A percentile compares a stretch with the other conserved stretches of the same genome.
Conservation (phyloP, 148 eudicot species). For the Bassia scoparia region DNA sequence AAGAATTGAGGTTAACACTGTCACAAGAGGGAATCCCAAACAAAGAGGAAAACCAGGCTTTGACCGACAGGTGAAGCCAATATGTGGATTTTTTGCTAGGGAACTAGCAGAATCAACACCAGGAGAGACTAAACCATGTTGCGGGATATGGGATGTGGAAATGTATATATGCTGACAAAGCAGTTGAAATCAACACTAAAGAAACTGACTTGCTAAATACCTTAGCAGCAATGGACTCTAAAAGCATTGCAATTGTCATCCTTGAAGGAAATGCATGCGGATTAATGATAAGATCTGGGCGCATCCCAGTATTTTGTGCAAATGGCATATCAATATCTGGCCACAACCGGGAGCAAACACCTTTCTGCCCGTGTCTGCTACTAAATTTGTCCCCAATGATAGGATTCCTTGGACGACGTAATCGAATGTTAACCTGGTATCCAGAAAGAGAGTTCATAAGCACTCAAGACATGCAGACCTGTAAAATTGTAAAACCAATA, state of each 20-base stretch:
- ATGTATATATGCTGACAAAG: constrained; percentile 43
- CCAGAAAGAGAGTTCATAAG: constrained; percentile 10
- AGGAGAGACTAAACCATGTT: background rate
- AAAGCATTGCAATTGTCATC: constrained; percentile 97
- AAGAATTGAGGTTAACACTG: background rate
- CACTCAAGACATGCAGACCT: background rate
- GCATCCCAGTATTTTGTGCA: constrained; percentile 83
- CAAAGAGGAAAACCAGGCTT: background rate
- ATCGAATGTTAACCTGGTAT: constrained; percentile 72
- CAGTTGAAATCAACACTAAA: constrained; percentile 42
- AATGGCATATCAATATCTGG: constrained; percentile 93
- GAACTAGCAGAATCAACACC: background rate
- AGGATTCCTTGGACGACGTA: constrained; percentile 82
- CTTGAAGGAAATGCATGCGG: constrained; percentile 99
- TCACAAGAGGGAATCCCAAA: background rate
- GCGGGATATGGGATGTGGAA: background rate
- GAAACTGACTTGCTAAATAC: constrained; percentile 31
- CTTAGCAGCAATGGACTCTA: constrained; percentile 98
- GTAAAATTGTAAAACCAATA: background rate
- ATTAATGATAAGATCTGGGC: constrained; percentile 95
- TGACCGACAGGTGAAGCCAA: no score
- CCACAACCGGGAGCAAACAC: constrained; percentile 96
- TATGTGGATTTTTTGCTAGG: no score
- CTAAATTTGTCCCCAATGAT: constrained; percentile 96
- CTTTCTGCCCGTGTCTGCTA: constrained; percentile 98